A percentile compares a stretch with the other conserved stretches of the same genome.
Conservation (phyloP, 2,329 filamentous ascomycete genomes). For the Cladosporium sp. region DNA sequence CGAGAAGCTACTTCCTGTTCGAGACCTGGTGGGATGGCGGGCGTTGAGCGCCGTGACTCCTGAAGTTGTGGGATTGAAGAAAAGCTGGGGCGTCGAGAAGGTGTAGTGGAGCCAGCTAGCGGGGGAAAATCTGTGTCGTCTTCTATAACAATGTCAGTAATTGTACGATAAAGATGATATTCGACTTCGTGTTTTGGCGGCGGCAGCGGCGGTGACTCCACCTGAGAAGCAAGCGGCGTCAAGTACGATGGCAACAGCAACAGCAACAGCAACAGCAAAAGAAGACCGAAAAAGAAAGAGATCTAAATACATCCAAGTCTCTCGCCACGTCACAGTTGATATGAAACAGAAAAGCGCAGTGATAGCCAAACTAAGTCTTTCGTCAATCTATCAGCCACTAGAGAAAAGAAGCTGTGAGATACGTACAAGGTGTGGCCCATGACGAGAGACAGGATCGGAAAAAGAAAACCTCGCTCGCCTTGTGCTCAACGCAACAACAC, state of each 20-base stretch:
- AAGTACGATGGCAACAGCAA: background rate
- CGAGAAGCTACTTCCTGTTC: conserved; percentile 31
- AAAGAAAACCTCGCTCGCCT: conserved; percentile 12
- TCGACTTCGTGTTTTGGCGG: background rate
- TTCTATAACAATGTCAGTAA: conserved; percentile 19
- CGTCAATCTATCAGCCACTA: conserved; percentile 33
- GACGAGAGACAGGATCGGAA: conserved; percentile 22
- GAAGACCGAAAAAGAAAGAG: background rate
- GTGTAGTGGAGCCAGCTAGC: conserved; percentile 14
- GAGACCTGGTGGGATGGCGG: conserved; percentile 34
- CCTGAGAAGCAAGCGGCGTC: conserved; percentile 1
- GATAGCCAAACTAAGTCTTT: conserved; percentile 28
- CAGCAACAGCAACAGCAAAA: conserved; percentile 7
- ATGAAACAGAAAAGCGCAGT: conserved; percentile 17
- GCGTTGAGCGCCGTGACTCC: conserved; percentile 29
- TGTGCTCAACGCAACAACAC: conserved; percentile 2
- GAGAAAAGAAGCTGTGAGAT: conserved; percentile 24
- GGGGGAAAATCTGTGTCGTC: conserved; percentile 28
- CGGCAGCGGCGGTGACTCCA: background rate
- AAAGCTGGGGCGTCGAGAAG: conserved; percentile 24
- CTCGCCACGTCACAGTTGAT: conserved; percentile 21
- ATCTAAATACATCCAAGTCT: conserved; percentile 19
- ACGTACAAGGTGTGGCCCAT: conserved; percentile 29
- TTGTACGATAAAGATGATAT: background rate
- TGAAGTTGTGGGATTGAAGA: conserved; percentile 22